Percentiles rank a stretch among this genome's conserved stretches.
phyloP scores from a whole-genome alignment of 441 rosid genomes.

The Pelargonium myrrhifolium region DNA sequence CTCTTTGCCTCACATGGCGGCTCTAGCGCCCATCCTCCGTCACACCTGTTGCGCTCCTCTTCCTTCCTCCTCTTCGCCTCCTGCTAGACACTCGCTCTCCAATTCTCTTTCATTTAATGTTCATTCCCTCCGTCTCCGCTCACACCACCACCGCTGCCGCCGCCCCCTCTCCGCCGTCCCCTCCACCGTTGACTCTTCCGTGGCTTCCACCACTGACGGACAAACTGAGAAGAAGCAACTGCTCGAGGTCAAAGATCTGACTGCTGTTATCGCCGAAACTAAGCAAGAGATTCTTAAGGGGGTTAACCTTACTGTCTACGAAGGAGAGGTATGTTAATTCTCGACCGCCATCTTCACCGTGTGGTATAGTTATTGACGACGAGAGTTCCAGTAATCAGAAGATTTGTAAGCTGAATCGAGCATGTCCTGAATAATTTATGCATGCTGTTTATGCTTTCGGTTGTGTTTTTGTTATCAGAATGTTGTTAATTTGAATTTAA shows the following conservation, averaged over 20 bases:
- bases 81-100: constrained; percentile 20
- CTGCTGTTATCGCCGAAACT: constrained; percentile 67
- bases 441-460: not conserved
- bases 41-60: constrained; percentile 17
- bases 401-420: not conserved
- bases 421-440: not conserved
- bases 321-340: constrained; percentile 61
- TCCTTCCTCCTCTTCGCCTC: constrained; percentile 7
- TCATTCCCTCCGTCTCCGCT: constrained; percentile 22
- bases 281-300: constrained; percentile 80
- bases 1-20: not conserved
- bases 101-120: constrained; percentile 18
- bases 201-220: constrained; percentile 20
- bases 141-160: constrained; percentile 19
- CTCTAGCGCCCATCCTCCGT: not conserved
- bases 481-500: not conserved
- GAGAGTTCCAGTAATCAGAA: not conserved
- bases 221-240: constrained; percentile 38
- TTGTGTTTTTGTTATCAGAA: not conserved
- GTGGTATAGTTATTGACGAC: not conserved
- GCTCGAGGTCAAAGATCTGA: constrained; percentile 69
- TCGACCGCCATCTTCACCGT: not conserved
- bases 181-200: constrained; percentile 29
- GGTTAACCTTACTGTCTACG: constrained; percentile 53
- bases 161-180: constrained; percentile 20